Percentiles rank a stretch among this genome's conserved stretches.
phyloP scores from a whole-genome alignment of 2,329 filamentous ascomycete species.

The Fusarium neocosmosporiellum region DNA sequence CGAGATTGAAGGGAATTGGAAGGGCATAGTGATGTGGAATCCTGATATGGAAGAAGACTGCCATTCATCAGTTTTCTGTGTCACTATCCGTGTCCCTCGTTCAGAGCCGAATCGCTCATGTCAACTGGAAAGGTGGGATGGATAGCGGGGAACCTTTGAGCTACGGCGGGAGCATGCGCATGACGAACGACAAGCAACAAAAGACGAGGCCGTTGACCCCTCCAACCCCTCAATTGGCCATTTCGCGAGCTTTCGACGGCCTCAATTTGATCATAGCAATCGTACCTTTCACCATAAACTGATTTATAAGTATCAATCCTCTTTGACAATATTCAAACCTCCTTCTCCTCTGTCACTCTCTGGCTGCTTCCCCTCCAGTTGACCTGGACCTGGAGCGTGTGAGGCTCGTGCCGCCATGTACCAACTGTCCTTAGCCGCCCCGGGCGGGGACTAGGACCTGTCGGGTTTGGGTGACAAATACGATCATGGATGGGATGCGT shows the following conservation, averaged over 20 bases:
- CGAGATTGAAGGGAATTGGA: neutral
- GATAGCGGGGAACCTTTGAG: neutral
- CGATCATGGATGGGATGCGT: neutral
- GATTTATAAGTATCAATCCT: neutral
- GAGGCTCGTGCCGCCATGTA: neutral
- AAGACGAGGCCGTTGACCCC: neutral
- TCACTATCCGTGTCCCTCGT: neutral
- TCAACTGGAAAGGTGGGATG: neutral
- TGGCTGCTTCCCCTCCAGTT: neutral
- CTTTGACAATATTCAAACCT: neutral
- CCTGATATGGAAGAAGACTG: neutral
- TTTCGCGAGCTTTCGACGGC: neutral
- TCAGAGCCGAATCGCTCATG: neutral
- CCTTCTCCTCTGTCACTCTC: neutral
- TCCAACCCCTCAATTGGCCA: neutral
- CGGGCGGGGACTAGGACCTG: neutral
- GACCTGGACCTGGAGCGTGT: neutral
- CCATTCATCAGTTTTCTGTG: neutral
- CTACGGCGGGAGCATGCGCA: neutral
- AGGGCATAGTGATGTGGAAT: neutral
- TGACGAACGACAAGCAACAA: neutral
- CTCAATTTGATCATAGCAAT: neutral
- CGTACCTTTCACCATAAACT: neutral
- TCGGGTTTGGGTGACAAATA: neutral
- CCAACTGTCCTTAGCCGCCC: neutral